These are phyloP conservation scores for Penicillium tannophilum DNA, from an alignment of 495 filamentous ascomycete genomes.

Conservation along the genomic window DNA sequence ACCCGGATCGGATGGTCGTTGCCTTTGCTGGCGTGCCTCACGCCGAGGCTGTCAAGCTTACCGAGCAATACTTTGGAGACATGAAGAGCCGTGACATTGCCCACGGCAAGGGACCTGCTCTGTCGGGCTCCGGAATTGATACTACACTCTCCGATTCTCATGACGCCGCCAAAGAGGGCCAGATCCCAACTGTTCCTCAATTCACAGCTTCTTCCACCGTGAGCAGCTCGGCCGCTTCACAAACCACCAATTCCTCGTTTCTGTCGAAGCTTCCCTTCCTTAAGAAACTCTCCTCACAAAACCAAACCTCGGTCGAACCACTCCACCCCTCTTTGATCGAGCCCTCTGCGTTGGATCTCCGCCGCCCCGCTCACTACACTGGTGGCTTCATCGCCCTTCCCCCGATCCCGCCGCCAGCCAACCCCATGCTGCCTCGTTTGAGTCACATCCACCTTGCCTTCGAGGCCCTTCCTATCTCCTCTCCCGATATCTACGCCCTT, in stretches of 20 bases:
- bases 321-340: constrained; percentile 45
- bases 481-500: constrained; percentile 91
- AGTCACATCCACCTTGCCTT: constrained; percentile 94
- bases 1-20: constrained; percentile 87
- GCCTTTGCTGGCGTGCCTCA: constrained; percentile 94
- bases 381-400: constrained; percentile 89
- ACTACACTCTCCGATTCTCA: constrained; percentile 55
- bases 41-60: constrained; percentile 72
- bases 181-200: constrained; percentile 43
- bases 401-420: constrained; percentile 71
- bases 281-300: constrained; percentile 78
- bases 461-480: constrained; percentile 88
- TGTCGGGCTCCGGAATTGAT: constrained; percentile 59
- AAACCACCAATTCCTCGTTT: constrained; percentile 54
- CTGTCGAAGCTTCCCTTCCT: constrained; percentile 89
- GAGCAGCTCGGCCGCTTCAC: constrained; percentile 40
- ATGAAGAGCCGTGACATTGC: constrained; percentile 59
- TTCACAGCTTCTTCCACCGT: constrained; percentile 46
- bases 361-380: constrained; percentile 79
- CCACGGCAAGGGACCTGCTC: constrained; percentile 44
- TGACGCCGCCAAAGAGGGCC: constrained; percentile 38
- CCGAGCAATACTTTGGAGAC: constrained; percentile 86
- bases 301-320: constrained; percentile 57
- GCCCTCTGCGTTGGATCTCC: constrained; percentile 57
- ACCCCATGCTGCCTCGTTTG: constrained; percentile 76